Percentiles rank a stretch among this genome's conserved stretches.
These are phyloP conservation scores for Saksenaea oblongispora DNA, from an alignment of 371 early-diverging fungal genomes.

Conservation along the genomic window DNA sequence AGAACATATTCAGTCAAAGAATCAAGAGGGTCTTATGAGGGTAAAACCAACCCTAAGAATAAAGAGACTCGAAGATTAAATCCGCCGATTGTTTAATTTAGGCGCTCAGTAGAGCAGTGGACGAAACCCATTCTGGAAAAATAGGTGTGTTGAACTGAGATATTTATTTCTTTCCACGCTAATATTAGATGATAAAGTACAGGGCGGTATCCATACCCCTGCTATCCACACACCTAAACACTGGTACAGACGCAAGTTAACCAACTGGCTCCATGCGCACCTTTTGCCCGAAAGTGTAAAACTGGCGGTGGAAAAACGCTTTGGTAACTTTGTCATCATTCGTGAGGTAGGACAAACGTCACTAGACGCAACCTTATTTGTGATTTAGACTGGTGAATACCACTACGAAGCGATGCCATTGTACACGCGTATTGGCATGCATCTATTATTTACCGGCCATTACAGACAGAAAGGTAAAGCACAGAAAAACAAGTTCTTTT, in stretches of 20 bases:
- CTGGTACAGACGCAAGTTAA: conserved; percentile 31
- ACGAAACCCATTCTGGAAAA: conserved; percentile 19
- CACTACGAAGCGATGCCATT: conserved; percentile 59
- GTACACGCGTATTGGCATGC: conserved; percentile 58
- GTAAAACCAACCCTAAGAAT: conserved; percentile 7
- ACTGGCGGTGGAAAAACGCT: conserved; percentile 42
- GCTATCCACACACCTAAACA: conserved; percentile 18
- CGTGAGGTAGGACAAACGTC: conserved; percentile 29
- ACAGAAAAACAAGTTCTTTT: background rate
- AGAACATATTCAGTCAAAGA: conserved; percentile 18
- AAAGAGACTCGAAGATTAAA: background rate
- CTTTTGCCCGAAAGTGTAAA: conserved; percentile 31
- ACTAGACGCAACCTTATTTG: background rate
- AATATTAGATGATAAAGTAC: conserved; percentile 6
- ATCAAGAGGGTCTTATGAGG: conserved; percentile 22
- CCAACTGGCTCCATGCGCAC: conserved; percentile 31
- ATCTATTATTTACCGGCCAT: conserved; percentile 46
- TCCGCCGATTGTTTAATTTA: background rate
- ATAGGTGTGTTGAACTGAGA: background rate
- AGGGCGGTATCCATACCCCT: conserved; percentile 32
- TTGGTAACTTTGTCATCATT: conserved; percentile 48
- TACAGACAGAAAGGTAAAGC: conserved; percentile 36
- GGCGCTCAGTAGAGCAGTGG: conserved; percentile 16
- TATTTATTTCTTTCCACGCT: background rate
- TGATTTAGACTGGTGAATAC: conserved; percentile 37